A percentile compares a stretch with the other conserved stretches of the same genome.
These are phyloP conservation scores for Hypoxylon rubiginosum DNA, from an alignment of 2,329 filamentous ascomycete species.

Conservation along the genomic window DNA sequence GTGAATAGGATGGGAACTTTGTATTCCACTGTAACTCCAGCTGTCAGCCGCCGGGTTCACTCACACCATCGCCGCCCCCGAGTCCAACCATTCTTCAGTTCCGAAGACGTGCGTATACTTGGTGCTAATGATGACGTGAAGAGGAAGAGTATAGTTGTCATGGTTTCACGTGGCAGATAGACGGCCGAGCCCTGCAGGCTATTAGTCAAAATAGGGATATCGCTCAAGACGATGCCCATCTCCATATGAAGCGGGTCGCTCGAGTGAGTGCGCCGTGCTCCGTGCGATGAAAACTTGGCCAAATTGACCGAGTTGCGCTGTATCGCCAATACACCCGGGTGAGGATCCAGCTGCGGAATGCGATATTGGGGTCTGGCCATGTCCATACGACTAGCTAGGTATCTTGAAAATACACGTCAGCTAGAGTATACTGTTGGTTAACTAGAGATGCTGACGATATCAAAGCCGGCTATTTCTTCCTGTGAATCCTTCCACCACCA, in stretches of 20 bases:
- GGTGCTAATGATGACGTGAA: neutral
- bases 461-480: slow-evolving; percentile 9
- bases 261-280: slow-evolving; percentile 3
- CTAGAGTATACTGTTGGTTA: slow-evolving; percentile 11
- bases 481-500: slow-evolving; percentile 22
- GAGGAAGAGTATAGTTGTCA: neutral
- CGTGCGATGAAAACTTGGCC: neutral
- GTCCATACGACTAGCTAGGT: slow-evolving; percentile 6
- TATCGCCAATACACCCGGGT: slow-evolving; percentile 1
- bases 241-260: slow-evolving; percentile 3
- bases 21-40: slow-evolving; percentile 1
- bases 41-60: slow-evolving; percentile 15
- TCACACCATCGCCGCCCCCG: neutral
- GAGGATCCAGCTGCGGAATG: slow-evolving; percentile 21
- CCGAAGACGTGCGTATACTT: neutral
- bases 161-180: slow-evolving; percentile 9
- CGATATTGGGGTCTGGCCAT: slow-evolving; percentile 6
- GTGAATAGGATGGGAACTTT: slow-evolving; percentile 15
- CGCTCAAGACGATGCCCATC: neutral
- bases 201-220: slow-evolving; percentile 13
- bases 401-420: slow-evolving; percentile 15
- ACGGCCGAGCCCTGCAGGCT: slow-evolving; percentile 1
- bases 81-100: neutral
- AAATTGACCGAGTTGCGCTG: slow-evolving; percentile 14
- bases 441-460: slow-evolving; percentile 1